phyloP scores from a whole-genome alignment of 805 yeast genomes.

The Starmerella apis region DNA sequence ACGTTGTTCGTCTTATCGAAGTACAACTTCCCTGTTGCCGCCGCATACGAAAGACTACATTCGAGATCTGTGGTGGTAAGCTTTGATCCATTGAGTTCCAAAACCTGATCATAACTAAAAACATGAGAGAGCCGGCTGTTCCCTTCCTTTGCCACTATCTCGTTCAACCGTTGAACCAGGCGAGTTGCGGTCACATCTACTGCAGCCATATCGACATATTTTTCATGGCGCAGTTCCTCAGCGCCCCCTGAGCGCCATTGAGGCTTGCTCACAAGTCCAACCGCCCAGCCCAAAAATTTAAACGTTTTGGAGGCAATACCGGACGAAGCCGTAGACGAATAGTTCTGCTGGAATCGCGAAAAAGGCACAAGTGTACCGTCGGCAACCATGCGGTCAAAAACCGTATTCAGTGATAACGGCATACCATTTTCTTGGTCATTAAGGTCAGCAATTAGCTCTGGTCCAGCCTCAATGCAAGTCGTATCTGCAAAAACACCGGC shows the following conservation, averaged over 20 bases:
- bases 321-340: constrained; percentile 14
- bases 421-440: constrained; percentile 27
- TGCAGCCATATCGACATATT: constrained; percentile 24
- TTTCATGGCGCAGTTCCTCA: constrained; percentile 26
- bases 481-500: constrained; percentile 27
- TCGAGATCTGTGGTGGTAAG: constrained; percentile 22
- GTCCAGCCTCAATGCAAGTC: constrained; percentile 26
- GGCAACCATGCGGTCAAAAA: constrained; percentile 28
- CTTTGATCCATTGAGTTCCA: constrained; percentile 15
- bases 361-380: constrained; percentile 26
- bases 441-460: constrained; percentile 23
- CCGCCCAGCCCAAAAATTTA: constrained; percentile 14
- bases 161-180: constrained; percentile 8
- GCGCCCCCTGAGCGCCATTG: constrained; percentile 24
- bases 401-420: constrained; percentile 30
- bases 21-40: constrained; percentile 23
- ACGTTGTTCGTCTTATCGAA: constrained; percentile 15
- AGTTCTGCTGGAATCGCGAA: constrained; percentile 16
- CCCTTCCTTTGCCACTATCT: constrained; percentile 11
- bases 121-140: constrained; percentile 11
- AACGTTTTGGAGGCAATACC: background rate
- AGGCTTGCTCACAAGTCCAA: constrained; percentile 13
- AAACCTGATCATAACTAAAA: constrained; percentile 4
- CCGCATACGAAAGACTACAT: constrained; percentile 24
- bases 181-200: constrained; percentile 19